Conservation (phyloP, 129 eudicot genomes). For the Dittrichia graveolens region DNA sequence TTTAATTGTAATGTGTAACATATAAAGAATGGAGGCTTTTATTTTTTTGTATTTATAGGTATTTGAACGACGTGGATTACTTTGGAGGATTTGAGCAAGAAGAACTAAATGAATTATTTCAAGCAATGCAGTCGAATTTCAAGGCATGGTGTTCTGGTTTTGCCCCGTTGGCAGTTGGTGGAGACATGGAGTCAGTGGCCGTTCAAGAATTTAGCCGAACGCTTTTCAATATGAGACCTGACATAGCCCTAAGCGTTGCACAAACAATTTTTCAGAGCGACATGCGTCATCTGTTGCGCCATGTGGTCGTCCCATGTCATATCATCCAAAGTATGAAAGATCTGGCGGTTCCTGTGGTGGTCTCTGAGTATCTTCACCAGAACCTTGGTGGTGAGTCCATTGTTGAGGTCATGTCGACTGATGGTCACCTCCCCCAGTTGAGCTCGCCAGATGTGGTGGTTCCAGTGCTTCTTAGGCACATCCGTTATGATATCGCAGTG, state of each 20-base stretch:
- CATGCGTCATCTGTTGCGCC: slow-evolving; percentile 63
- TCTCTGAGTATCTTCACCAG: slow-evolving; percentile 88
- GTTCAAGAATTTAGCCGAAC: slow-evolving; percentile 96
- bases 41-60: slow-evolving; percentile 38
- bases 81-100: slow-evolving; percentile 90
- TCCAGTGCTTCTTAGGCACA: slow-evolving; percentile 90
- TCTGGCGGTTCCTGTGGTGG: slow-evolving; percentile 91
- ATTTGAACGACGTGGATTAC: slow-evolving; percentile 83
- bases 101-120: slow-evolving; percentile 74
- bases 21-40: neutral
- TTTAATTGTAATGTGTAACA: neutral
- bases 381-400: slow-evolving; percentile 79
- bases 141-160: slow-evolving; percentile 93
- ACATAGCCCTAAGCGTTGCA: slow-evolving; percentile 78
- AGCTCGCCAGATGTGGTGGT: slow-evolving; percentile 93
- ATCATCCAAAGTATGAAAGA: slow-evolving; percentile 95
- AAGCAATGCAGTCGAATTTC: slow-evolving; percentile 78
- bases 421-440: slow-evolving; percentile 92
- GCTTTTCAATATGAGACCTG: slow-evolving; percentile 93
- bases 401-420: slow-evolving; percentile 94
- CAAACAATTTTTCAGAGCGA: slow-evolving; percentile 81
- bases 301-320: slow-evolving; percentile 78
- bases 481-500: slow-evolving; percentile 60
- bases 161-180: slow-evolving; percentile 88
- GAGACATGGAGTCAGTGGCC: slow-evolving; percentile 80